Percentiles rank a stretch among this genome's conserved stretches.
Evolutionary conservation across 129 eudicot genomes (phyloP).

Genomic region (Silybum marianum): DNA sequence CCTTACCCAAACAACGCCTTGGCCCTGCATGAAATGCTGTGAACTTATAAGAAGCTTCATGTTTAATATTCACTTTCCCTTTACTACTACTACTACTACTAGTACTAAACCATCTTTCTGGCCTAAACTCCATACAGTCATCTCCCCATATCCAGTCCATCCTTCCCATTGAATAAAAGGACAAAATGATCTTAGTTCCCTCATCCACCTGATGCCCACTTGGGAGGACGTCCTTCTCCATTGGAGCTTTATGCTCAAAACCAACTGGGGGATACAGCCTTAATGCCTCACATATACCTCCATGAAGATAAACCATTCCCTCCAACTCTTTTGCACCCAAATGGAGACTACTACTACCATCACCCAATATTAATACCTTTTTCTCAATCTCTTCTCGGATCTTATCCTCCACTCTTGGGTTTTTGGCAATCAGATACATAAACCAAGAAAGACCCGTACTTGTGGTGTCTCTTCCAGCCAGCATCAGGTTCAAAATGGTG

Average conservation of each 20-base stretch:
- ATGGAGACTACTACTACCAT: background rate
- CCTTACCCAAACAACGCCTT: constrained; percentile 33
- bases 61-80: background rate
- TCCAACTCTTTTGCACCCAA: constrained; percentile 1
- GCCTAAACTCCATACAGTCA: constrained; percentile 36
- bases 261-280: constrained; percentile 29
- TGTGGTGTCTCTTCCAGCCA: constrained; percentile 26
- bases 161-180: constrained; percentile 22
- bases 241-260: constrained; percentile 7
- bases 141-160: constrained; percentile 33
- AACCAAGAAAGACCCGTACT: constrained; percentile 31
- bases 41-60: constrained; percentile 29
- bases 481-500: background rate
- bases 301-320: constrained; percentile 18
- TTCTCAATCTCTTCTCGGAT: constrained; percentile 8
- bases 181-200: constrained; percentile 14
- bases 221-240: constrained; percentile 23
- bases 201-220: constrained; percentile 19
- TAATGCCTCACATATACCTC: constrained; percentile 34
- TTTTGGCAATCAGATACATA: constrained; percentile 15
- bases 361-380: background rate
- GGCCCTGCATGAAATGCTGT: constrained; percentile 39
- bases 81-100: background rate
- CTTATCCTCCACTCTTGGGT: background rate
- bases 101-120: constrained; percentile 32